A percentile compares a stretch with the other conserved stretches of the same genome.
These are phyloP conservation scores for Penstemon eatonii DNA, from an alignment of 257 asterid genomes.

Conservation along the genomic window DNA sequence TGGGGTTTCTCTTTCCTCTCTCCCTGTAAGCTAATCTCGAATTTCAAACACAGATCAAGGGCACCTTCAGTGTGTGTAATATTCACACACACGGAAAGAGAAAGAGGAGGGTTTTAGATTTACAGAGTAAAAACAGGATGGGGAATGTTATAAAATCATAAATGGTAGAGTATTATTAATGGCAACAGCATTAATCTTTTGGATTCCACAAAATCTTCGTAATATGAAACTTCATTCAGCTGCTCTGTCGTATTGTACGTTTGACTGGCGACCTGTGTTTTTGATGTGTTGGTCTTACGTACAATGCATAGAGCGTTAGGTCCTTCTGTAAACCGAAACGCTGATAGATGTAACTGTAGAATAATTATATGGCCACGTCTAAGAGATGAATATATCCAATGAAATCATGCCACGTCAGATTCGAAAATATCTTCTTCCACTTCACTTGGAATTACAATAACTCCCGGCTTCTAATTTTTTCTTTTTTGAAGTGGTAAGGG, in stretches of 20 bases:
- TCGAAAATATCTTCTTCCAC: slow-evolving; percentile 14
- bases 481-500: too few species aligned
- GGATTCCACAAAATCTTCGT: too few species aligned
- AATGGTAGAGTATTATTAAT: too few species aligned
- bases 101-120: slow-evolving; percentile 33
- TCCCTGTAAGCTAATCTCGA: slow-evolving; percentile 26
- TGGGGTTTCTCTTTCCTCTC: slow-evolving; percentile 18
- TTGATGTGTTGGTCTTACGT: slow-evolving; percentile 5
- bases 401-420: slow-evolving; percentile 26
- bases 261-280: slow-evolving; percentile 10
- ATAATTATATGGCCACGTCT: slow-evolving; percentile 35
- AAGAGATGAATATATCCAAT: slow-evolving; percentile 24
- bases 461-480: background rate
- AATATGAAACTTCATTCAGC: background rate
- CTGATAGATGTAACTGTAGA: background rate
- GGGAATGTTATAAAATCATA: background rate
- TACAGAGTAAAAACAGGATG: background rate
- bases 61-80: slow-evolving; percentile 32
- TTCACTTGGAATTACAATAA: background rate
- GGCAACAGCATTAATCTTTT: too few species aligned
- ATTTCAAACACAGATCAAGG: slow-evolving; percentile 36
- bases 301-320: background rate
- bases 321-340: too few species aligned
- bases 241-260: slow-evolving; percentile 17
- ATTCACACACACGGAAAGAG: slow-evolving; percentile 23